Base-by-base conservation (phyloP, 371 early-diverging fungal species). In the Mucor plumbeus region DNA sequence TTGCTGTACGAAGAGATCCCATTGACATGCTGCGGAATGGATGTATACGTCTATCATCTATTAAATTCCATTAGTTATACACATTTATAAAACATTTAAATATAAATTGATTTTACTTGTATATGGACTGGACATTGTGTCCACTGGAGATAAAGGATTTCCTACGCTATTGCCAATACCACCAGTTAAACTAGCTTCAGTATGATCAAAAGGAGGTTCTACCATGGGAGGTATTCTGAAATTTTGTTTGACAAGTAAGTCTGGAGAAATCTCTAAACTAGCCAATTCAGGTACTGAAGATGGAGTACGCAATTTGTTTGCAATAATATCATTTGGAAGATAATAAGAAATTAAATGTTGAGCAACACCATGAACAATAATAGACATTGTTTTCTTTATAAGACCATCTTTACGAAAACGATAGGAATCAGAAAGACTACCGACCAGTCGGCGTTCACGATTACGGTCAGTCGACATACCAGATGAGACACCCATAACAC, bases 261-360 rank as follows among this genome's bases (percentile, higher is more conserved):
- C 87, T 36, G 86, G 84, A 21, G 84, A 85, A 53, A 87, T 87
- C 67, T 87, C 87, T 17, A 87, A 78, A 47, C 80, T 68, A 11
- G 84, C 86, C 4, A 87, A 64, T 59, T 86, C 87, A 34, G 87
- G 82, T 5, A 85, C 81, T 21, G 85, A 84, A 7, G 87, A 85
- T 10, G 89, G 88, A 8, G 86, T 88, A 17, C 87, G 81, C 43
- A 89, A 71, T 53, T 74, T 81, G 33, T 83, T 81, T n/a, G 77
- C 68, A 21, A 86, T 64, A 26, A 92, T 87, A 71, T 94, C 93
- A 36, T 91, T 89, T 59, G 90, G 88, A 47, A 88, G 83, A 73
- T 94, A 94, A 67, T 95, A 95, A 57, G 92, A 93, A 59, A 95
- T 93, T 71, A 95, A 78, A 67, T 95, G 95, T 69, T 94, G 91